phyloP scores from a whole-genome alignment of 768 basidiomycete species.

The Podaxis rugospora region DNA sequence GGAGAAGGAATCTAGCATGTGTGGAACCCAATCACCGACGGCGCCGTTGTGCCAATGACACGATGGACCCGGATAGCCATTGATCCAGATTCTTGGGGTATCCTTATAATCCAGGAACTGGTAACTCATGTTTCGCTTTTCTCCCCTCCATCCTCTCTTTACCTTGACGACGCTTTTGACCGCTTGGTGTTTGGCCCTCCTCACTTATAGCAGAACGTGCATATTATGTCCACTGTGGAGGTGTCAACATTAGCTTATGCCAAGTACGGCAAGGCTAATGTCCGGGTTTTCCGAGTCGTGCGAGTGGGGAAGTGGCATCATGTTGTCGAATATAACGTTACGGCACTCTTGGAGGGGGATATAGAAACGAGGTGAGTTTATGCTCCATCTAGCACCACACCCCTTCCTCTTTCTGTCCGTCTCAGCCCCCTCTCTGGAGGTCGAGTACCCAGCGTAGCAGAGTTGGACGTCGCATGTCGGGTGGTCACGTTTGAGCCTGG shows the following conservation, averaged over 20 bases:
- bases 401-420: not conserved
- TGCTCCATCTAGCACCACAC: not conserved
- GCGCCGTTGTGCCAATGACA: not conserved
- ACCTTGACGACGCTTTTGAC: not conserved
- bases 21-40: not conserved
- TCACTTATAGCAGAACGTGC: not conserved
- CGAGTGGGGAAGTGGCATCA: constrained; percentile 63
- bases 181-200: not conserved
- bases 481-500: constrained; percentile 3
- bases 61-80: not conserved
- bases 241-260: constrained; percentile 37
- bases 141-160: not conserved
- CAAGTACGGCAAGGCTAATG: constrained; percentile 85
- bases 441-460: too few species aligned
- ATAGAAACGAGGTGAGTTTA: constrained; percentile 64
- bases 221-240: constrained; percentile 3
- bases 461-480: not conserved
- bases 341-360: constrained; percentile 76
- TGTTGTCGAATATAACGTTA: constrained; percentile 82
- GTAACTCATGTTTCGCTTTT: not conserved
- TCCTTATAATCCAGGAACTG: not conserved
- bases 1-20: not conserved
- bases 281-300: constrained; percentile 84
- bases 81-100: not conserved
- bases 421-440: not conserved